Evolutionary conservation across 192 early-diverging fungal genomes (phyloP).

Genomic region (Umbelopsis sp.): DNA sequence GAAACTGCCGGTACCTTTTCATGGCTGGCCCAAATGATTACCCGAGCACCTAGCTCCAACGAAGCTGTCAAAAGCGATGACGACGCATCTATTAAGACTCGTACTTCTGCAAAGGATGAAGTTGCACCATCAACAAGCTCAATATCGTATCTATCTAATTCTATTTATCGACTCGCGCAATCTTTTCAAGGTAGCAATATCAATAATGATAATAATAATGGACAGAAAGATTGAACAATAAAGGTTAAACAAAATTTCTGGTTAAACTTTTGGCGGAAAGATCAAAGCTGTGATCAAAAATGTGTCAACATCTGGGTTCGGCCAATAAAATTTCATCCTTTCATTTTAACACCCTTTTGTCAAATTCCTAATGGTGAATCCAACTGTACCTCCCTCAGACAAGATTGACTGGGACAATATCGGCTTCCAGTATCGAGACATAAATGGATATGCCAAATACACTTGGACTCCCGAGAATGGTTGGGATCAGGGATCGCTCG

Average conservation of each 20-base stretch:
- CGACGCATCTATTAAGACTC: neutral
- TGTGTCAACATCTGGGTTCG: slow-evolving; percentile 2
- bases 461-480: slow-evolving; percentile 56
- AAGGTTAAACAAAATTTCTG: too few relatives aligned
- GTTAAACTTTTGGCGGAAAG: neutral
- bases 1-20: slow-evolving; percentile 1
- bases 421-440: slow-evolving; percentile 67
- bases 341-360: neutral
- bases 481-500: slow-evolving; percentile 64
- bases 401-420: slow-evolving; percentile 68
- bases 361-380: neutral
- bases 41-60: neutral
- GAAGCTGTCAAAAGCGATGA: slow-evolving; percentile 6
- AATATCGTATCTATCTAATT: slow-evolving; percentile 12
- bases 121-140: neutral
- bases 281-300: neutral
- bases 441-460: slow-evolving; percentile 68
- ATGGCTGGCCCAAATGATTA: slow-evolving; percentile 3
- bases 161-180: neutral
- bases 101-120: neutral
- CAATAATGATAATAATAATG: neutral
- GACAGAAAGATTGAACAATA: neutral
- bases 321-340: slow-evolving; percentile 1
- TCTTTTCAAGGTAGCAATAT: neutral
- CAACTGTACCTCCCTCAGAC: slow-evolving; percentile 39